These are phyloP conservation scores for Corylus americana DNA, from an alignment of 306 rosid species.

Conservation along the genomic window DNA sequence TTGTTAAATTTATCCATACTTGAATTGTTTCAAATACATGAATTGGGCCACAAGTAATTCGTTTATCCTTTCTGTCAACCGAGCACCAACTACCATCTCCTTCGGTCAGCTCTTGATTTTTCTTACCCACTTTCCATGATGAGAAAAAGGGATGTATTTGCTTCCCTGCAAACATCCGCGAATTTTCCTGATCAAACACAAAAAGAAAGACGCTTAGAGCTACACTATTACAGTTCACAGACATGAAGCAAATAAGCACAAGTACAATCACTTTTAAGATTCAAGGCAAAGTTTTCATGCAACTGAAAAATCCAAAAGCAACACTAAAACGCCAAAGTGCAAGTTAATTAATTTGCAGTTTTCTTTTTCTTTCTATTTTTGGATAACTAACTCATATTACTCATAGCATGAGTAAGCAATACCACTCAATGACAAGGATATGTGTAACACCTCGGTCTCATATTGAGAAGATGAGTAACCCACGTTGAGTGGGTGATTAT, in stretches of 20 bases:
- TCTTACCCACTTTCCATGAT: slow-evolving; percentile 45
- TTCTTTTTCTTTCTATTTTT: not conserved
- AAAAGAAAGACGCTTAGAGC: slow-evolving; percentile 12
- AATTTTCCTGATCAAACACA: slow-evolving; percentile 59
- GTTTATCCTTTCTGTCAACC: slow-evolving; percentile 27
- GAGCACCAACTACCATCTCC: slow-evolving; percentile 21
- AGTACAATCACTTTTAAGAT: slow-evolving; percentile 12
- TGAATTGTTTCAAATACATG: slow-evolving; percentile 67
- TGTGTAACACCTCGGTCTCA: no score
- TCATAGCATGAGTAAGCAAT: not conserved
- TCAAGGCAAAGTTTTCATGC: not conserved
- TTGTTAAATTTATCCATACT: slow-evolving; percentile 39
- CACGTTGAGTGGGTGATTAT: no score
- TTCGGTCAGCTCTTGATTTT: slow-evolving; percentile 39
- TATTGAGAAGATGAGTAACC: no score
- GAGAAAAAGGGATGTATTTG: slow-evolving; percentile 77
- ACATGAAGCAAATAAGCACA: not conserved
- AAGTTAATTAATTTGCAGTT: not conserved
- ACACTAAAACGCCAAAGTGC: not conserved
- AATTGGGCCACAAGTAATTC: slow-evolving; percentile 45
- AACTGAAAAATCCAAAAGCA: not conserved
- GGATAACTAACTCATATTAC: not conserved
- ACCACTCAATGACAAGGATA: not conserved
- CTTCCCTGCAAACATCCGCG: slow-evolving; percentile 65
- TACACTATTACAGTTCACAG: not conserved